Evolutionary conservation across 176 grass and related monocot genomes (phyloP).

Genomic region (Coix lacrymajobi): DNA sequence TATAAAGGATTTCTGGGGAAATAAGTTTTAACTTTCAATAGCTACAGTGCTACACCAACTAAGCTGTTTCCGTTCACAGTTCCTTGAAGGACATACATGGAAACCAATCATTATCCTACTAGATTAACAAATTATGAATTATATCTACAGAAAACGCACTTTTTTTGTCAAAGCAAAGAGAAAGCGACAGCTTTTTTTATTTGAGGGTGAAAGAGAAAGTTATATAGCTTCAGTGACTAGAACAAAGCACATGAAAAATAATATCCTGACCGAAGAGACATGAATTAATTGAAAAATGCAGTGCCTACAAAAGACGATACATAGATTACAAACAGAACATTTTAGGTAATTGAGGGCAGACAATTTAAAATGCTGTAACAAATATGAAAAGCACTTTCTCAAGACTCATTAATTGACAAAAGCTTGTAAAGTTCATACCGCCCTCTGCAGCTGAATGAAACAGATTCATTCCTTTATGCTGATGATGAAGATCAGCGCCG

Average conservation of each 20-base stretch:
- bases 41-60: background rate
- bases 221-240: background rate
- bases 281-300: background rate
- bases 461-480: background rate
- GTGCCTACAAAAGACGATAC: background rate
- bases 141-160: background rate
- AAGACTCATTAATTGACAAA: background rate
- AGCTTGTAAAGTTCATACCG: conserved; percentile 10
- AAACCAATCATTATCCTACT: background rate
- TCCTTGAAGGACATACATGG: background rate
- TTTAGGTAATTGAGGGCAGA: background rate
- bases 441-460: conserved; percentile 3
- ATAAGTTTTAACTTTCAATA: background rate
- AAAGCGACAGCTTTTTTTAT: background rate
- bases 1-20: background rate
- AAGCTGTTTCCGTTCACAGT: background rate
- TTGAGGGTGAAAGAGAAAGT: background rate
- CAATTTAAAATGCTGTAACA: background rate
- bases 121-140: background rate
- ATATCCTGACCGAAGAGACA: background rate
- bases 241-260: background rate
- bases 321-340: background rate
- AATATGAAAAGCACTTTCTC: background rate
- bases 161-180: background rate
- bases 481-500: conserved; percentile 14